Evolutionary conservation across 1,284 basidiomycete species (phyloP).

Genomic region (Termitomyces sp.): DNA sequence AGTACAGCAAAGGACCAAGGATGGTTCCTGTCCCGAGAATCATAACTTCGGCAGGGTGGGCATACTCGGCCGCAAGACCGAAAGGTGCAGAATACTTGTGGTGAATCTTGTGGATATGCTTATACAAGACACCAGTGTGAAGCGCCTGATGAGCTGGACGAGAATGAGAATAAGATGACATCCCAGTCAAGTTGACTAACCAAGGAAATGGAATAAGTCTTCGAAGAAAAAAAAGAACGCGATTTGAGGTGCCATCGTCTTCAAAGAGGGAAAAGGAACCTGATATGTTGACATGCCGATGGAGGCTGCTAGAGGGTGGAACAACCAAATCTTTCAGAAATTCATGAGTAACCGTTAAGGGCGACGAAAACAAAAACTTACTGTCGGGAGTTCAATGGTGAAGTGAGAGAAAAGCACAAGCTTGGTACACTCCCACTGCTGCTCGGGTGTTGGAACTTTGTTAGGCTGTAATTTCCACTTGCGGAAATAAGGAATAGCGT

Average conservation of each 20-base stretch:
- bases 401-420: constrained; percentile 95
- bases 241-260: constrained; percentile 75
- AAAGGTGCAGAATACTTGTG: constrained; percentile 98
- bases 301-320: constrained; percentile 90
- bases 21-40: constrained; percentile 88
- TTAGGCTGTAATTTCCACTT: constrained; percentile 92
- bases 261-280: constrained; percentile 81
- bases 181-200: constrained; percentile 31
- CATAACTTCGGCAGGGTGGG: constrained; percentile 91
- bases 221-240: constrained; percentile 95
- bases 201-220: constrained; percentile 86
- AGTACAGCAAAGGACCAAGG: constrained; percentile 83
- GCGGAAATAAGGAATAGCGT: constrained; percentile 89
- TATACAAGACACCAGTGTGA: constrained; percentile 91
- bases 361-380: constrained; percentile 29
- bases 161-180: not conserved
- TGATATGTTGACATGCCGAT: constrained; percentile 92
- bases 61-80: constrained; percentile 96
- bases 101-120: constrained; percentile 96
- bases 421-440: constrained; percentile 97
- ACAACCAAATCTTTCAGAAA: constrained; percentile 78
- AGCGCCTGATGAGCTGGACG: constrained; percentile 80
- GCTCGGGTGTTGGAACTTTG: constrained; percentile 75
- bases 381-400: constrained; percentile 89
- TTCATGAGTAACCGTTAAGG: not conserved